Evolutionary conservation across 768 basidiomycete species (phyloP).

Genomic region (Boletus edulis): DNA sequence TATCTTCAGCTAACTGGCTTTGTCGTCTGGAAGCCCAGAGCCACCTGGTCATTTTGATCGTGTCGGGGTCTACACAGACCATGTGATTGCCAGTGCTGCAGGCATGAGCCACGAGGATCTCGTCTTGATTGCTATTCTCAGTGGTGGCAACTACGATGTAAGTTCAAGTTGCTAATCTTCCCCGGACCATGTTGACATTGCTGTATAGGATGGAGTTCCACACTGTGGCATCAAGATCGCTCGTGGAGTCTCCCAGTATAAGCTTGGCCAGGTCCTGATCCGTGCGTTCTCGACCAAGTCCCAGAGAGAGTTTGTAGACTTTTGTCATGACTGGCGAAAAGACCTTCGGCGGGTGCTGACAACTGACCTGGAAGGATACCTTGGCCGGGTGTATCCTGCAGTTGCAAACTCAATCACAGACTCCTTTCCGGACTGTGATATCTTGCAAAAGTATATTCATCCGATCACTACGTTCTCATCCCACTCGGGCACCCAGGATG

Average conservation of each 20-base stretch:
- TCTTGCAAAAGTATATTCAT: too few relatives aligned
- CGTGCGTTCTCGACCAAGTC: too few relatives aligned
- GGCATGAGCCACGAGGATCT: too few relatives aligned
- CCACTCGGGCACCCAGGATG: too few relatives aligned
- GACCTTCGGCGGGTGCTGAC: neutral
- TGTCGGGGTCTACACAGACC: neutral
- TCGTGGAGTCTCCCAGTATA: neutral
- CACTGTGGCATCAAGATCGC: neutral
- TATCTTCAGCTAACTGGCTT: neutral
- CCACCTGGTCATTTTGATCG: neutral
- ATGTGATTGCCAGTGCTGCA: neutral
- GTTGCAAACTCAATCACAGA: neutral
- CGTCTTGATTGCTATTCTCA: neutral
- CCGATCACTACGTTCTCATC: too few relatives aligned
- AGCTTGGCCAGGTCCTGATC: neutral
- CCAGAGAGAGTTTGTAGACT: too few relatives aligned
- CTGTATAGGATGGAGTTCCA: neutral
- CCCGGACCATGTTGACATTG: too few relatives aligned
- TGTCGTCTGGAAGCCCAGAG: neutral
- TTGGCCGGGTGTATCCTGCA: neutral
- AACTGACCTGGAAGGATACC: too few relatives aligned
- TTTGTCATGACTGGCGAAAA: neutral
- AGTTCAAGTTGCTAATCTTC: neutral
- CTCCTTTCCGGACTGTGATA: too few relatives aligned
- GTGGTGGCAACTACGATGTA: neutral